These are phyloP conservation scores for Ustilago vetiveriae DNA, from an alignment of 1,284 basidiomycete genomes.

Conservation along the genomic window DNA sequence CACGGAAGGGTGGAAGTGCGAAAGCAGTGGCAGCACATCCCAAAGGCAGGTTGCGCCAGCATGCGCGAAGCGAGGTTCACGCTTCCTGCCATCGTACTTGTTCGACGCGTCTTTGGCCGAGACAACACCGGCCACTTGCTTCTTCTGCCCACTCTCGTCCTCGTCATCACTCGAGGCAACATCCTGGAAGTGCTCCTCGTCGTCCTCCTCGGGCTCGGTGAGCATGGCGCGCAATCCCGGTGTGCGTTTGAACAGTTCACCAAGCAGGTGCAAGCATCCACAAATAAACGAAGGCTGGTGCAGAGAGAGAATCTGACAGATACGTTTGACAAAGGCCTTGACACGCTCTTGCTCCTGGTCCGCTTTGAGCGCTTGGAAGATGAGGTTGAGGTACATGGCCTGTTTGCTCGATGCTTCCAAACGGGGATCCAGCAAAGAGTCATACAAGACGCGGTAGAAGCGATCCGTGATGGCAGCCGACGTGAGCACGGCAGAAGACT, in stretches of 20 bases:
- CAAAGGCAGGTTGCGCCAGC: conserved; percentile 74
- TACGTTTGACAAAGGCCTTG: conserved; percentile 84
- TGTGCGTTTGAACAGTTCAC: conserved; percentile 77
- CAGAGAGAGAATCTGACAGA: conserved; percentile 82
- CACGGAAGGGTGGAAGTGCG: conserved; percentile 91
- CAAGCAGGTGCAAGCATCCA: conserved; percentile 77
- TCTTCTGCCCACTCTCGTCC: conserved; percentile 31
- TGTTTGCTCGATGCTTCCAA: conserved; percentile 88
- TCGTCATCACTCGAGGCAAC: conserved; percentile 64
- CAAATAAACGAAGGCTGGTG: conserved; percentile 88
- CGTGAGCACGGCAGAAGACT: conserved; percentile 33
- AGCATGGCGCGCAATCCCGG: conserved; percentile 79
- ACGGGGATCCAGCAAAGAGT: conserved; percentile 84
- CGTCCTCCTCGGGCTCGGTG: conserved; percentile 69
- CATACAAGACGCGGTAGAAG: conserved; percentile 91
- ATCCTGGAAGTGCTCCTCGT: conserved; percentile 71
- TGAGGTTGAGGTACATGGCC: conserved; percentile 94
- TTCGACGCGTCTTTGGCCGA: conserved; percentile 19
- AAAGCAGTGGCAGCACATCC: conserved; percentile 71
- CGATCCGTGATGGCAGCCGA: conserved; percentile 70
- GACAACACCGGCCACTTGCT: conserved; percentile 8
- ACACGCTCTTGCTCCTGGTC: conserved; percentile 77
- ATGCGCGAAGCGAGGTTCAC: conserved; percentile 88
- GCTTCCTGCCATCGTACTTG: conserved; percentile 72
- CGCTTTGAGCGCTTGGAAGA: conserved; percentile 90